Conservation (phyloP, 352 stramenopile species). For the Phytophthora agathidicida region DNA sequence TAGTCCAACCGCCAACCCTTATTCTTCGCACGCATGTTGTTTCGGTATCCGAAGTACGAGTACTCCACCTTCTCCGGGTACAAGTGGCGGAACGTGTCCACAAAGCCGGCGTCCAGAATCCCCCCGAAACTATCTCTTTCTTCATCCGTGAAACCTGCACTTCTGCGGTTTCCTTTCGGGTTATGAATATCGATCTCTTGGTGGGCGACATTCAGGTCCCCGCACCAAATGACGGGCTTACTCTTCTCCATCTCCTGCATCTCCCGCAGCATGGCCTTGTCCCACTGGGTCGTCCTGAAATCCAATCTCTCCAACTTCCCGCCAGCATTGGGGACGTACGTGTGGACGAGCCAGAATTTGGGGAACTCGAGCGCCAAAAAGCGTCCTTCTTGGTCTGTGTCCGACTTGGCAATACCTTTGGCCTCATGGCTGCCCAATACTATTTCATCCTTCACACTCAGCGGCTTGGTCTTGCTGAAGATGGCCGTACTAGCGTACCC, state of each 20-base stretch:
- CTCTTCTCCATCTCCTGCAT: conserved; percentile 73
- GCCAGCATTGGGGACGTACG: conserved; percentile 82
- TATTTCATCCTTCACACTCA: conserved; percentile 76
- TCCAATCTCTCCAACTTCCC: conserved; percentile 73
- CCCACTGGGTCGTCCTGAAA: conserved; percentile 80
- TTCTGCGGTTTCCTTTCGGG: conserved; percentile 81
- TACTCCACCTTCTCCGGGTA: conserved; percentile 70
- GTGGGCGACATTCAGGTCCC: conserved; percentile 87
- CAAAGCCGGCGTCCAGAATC: conserved; percentile 68
- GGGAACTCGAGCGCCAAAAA: conserved; percentile 82
- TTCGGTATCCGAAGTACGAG: conserved; percentile 85
- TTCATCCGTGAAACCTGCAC: conserved; percentile 78
- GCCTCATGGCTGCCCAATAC: conserved; percentile 47
- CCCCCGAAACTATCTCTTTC: conserved; percentile 77
- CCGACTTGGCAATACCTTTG: conserved; percentile 25
- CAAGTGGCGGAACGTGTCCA: conserved; percentile 77
- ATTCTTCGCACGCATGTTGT: conserved; percentile 80
- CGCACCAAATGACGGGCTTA: conserved; percentile 87
- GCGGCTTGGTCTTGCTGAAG: conserved; percentile 73
- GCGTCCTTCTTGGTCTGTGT: conserved; percentile 76
- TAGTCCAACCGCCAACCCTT: conserved; percentile 91
- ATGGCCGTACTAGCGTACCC: conserved; percentile 79
- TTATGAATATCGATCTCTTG: conserved; percentile 91
- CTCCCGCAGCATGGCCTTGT: conserved; percentile 72
- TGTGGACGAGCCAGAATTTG: conserved; percentile 86